phyloP scores from a whole-genome alignment of 352 stramenopile genomes.

The Phytopythium mirpurense region DNA sequence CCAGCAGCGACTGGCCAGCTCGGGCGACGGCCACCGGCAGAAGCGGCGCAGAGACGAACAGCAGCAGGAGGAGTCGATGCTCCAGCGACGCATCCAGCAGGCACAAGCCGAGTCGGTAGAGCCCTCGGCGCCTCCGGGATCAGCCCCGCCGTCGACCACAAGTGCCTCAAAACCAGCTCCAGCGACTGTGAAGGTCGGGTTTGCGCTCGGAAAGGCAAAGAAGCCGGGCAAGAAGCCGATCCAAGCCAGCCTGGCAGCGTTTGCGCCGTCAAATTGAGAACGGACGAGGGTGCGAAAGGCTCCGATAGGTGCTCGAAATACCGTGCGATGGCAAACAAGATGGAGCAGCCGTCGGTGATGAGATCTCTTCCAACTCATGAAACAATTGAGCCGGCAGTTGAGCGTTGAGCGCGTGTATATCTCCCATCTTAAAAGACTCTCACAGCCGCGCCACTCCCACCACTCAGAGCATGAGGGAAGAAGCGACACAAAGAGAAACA shows the following conservation, averaged over 20 bases:
- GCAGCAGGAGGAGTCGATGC: conserved; percentile 22
- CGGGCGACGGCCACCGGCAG: conserved; percentile 10
- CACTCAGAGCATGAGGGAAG: background rate
- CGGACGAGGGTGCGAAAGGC: too few relatives aligned
- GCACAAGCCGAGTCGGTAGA: conserved; percentile 5
- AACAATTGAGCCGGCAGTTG: too few relatives aligned
- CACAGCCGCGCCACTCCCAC: too few relatives aligned
- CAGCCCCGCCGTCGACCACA: background rate
- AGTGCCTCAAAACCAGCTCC: background rate
- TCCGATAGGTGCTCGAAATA: too few relatives aligned
- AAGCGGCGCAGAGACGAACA: conserved; percentile 34
- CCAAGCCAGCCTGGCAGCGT: background rate
- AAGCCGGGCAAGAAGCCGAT: conserved; percentile 18
- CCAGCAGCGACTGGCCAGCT: conserved; percentile 14
- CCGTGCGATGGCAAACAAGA: too few relatives aligned
- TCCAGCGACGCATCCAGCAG: conserved; percentile 32
- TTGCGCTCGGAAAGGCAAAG: conserved; percentile 27
- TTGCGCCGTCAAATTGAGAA: background rate
- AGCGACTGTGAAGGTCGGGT: conserved; percentile 19
- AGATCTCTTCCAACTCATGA: too few relatives aligned
- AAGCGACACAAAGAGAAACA: conserved; percentile 5
- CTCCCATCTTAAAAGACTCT: too few relatives aligned
- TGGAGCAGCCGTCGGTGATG: too few relatives aligned
- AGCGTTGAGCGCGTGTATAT: too few relatives aligned
- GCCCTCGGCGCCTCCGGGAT: background rate